Evolutionary conservation across 495 filamentous ascomycete species (phyloP).

Genomic region (Lasiosphaeriaceae sp.): DNA sequence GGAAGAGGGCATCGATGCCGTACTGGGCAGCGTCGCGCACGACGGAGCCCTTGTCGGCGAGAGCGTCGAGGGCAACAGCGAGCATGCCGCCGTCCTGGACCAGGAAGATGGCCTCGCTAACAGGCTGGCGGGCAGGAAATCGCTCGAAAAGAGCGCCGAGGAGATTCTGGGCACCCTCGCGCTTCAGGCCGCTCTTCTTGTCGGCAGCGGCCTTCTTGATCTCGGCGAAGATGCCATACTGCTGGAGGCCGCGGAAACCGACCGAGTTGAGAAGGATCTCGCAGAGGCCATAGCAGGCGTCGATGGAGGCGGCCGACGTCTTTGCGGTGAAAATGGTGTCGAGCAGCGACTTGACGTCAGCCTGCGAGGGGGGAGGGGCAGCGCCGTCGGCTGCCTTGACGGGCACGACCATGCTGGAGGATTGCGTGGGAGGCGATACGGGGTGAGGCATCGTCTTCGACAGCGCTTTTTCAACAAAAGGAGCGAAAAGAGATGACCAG

Average conservation of each 20-base stretch:
- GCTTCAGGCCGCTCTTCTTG: constrained; percentile 83
- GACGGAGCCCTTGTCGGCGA: constrained; percentile 85
- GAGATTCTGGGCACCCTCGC: constrained; percentile 93
- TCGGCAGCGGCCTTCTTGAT: constrained; percentile 84
- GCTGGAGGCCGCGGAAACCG: constrained; percentile 67
- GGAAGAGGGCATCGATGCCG: constrained; percentile 85
- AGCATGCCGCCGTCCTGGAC: constrained; percentile 74
- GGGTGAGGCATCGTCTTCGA: constrained; percentile 21
- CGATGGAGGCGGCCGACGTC: constrained; percentile 80
- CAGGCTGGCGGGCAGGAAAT: constrained; percentile 70
- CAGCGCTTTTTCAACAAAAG: too few species aligned
- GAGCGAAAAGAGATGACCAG: background rate
- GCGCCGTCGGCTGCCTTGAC: constrained; percentile 31
- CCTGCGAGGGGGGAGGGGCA: constrained; percentile 57
- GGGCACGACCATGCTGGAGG: constrained; percentile 27
- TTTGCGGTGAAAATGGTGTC: constrained; percentile 73
- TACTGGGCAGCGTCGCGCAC: constrained; percentile 92
- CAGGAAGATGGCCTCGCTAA: constrained; percentile 78
- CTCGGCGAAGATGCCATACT: constrained; percentile 67
- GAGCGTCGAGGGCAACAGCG: constrained; percentile 69
- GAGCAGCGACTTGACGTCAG: constrained; percentile 71
- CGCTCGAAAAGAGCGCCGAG: constrained; percentile 90
- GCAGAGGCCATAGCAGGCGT: constrained; percentile 78
- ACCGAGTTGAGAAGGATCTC: constrained; percentile 74
- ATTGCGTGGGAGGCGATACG: constrained; percentile 15